A percentile compares a stretch with the other conserved stretches of the same genome.
phyloP scores from a whole-genome alignment of 768 basidiomycete genomes.

The Tulasnella sp. region DNA sequence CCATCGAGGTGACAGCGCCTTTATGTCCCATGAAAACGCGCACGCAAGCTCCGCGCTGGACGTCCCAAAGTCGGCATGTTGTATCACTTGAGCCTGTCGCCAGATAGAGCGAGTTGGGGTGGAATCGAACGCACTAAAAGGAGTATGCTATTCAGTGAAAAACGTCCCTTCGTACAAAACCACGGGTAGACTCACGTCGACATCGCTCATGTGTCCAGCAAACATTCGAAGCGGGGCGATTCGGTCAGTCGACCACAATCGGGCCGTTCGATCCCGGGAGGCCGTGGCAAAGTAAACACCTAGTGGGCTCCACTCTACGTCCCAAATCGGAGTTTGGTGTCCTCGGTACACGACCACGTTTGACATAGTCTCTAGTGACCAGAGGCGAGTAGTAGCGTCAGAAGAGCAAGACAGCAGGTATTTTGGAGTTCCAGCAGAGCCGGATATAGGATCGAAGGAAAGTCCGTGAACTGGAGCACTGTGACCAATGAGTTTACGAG shows the following conservation, averaged over 20 bases:
- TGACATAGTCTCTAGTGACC: constrained; percentile 93
- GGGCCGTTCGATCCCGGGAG: constrained; percentile 88
- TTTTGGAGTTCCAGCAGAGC: constrained; percentile 79
- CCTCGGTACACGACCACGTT: constrained; percentile 93
- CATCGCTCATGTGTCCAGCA: constrained; percentile 93
- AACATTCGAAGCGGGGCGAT: constrained; percentile 83
- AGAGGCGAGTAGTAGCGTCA: constrained; percentile 84
- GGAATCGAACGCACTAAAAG: constrained; percentile 86
- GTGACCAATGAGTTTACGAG: constrained; percentile 95
- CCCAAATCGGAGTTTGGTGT: constrained; percentile 97
- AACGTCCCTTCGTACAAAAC: constrained; percentile 12
- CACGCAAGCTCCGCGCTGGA: constrained; percentile 90
- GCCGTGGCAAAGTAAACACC: constrained; percentile 98
- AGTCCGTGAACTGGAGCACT: constrained; percentile 95
- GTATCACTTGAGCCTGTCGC: constrained; percentile 96
- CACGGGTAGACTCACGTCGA: constrained; percentile 67
- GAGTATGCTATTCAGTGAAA: constrained; percentile 5
- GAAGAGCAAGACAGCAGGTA: constrained; percentile 89
- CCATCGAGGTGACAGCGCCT: constrained; percentile 77
- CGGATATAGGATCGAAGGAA: constrained; percentile 86
- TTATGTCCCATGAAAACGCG: constrained; percentile 96
- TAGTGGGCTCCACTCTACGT: constrained; percentile 97
- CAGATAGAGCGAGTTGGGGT: constrained; percentile 95
- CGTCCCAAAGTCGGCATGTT: constrained; percentile 96
- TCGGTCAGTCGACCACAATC: constrained; percentile 94